phyloP scores from a whole-genome alignment of 1,284 basidiomycete species.

The Cutaneotrichosporon cyanovorans region DNA sequence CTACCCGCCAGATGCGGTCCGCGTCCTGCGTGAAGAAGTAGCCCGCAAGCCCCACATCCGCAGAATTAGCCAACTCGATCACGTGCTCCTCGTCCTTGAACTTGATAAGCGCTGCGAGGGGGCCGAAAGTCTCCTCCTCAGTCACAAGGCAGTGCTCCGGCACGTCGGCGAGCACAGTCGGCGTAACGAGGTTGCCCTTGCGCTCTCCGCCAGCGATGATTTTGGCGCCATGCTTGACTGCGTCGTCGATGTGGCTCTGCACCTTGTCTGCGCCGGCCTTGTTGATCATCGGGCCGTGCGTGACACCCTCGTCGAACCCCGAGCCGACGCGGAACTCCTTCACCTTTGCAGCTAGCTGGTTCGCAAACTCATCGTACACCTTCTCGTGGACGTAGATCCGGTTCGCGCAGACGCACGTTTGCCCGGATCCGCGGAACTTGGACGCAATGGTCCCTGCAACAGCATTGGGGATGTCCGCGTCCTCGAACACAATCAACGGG shows the following conservation, averaged over 20 bases:
- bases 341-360: constrained; percentile 51
- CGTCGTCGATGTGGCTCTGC: constrained; percentile 75
- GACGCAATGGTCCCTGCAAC: constrained; percentile 80
- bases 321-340: constrained; percentile 85
- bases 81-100: constrained; percentile 94
- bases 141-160: constrained; percentile 54
- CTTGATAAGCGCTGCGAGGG: constrained; percentile 54
- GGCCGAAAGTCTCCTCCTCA: constrained; percentile 82
- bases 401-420: constrained; percentile 57
- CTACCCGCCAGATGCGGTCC: constrained; percentile 89
- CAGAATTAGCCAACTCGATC: constrained; percentile 72
- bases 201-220: constrained; percentile 78
- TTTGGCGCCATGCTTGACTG: constrained; percentile 72
- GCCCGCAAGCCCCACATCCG: constrained; percentile 77
- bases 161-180: constrained; percentile 87
- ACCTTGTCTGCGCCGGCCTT: constrained; percentile 80
- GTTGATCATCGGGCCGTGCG: constrained; percentile 93
- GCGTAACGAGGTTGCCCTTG: constrained; percentile 64
- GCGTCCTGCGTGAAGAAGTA: constrained; percentile 91
- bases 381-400: constrained; percentile 42
- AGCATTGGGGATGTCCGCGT: constrained; percentile 87
- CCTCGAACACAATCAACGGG: constrained; percentile 69
- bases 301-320: constrained; percentile 72
- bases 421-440: constrained; percentile 90
- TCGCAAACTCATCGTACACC: constrained; percentile 44